Conservation (phyloP, 106 monocot species). For the Narthecium ossifragum region DNA sequence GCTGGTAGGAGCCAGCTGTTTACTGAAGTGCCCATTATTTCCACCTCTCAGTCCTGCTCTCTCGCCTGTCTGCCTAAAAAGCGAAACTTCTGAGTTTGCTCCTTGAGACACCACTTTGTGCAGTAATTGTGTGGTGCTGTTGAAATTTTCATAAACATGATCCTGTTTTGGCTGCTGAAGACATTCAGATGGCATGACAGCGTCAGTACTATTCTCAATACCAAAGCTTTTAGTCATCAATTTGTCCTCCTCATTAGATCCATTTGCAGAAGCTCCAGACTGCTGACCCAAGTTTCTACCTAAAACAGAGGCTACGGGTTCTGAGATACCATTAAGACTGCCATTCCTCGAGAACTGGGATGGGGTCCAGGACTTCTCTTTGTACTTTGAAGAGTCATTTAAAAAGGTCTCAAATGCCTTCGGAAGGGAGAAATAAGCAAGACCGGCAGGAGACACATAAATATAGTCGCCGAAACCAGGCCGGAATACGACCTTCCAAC, state of each 20-base stretch:
- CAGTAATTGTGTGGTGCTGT: background rate
- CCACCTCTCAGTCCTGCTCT: background rate
- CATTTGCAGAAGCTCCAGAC: conserved; percentile 1
- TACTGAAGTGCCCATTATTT: background rate
- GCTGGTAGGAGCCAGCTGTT: background rate
- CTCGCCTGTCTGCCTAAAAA: too few relatives aligned
- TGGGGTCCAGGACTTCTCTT: conserved; percentile 9
- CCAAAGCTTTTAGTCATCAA: background rate
- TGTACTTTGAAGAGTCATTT: conserved; percentile 34
- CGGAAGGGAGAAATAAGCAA: conserved; percentile 29
- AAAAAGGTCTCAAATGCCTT: conserved; percentile 55
- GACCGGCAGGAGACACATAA: conserved; percentile 43
- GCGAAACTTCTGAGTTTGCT: background rate
- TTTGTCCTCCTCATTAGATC: background rate
- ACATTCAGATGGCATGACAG: background rate
- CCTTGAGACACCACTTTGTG: background rate
- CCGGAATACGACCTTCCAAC: conserved; percentile 39
- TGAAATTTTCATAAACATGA: background rate
- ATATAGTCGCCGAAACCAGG: conserved; percentile 15
- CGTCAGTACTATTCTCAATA: too few relatives aligned
- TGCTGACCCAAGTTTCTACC: conserved; percentile 1
- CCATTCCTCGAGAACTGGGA: conserved; percentile 1
- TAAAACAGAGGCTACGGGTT: background rate
- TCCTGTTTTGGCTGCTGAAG: background rate
- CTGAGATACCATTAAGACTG: background rate